Percentiles rank a stretch among this genome's conserved stretches.
These are phyloP conservation scores for Theileria orientalis DNA, from an alignment of 169 alveolate species.

Conservation along the genomic window DNA sequence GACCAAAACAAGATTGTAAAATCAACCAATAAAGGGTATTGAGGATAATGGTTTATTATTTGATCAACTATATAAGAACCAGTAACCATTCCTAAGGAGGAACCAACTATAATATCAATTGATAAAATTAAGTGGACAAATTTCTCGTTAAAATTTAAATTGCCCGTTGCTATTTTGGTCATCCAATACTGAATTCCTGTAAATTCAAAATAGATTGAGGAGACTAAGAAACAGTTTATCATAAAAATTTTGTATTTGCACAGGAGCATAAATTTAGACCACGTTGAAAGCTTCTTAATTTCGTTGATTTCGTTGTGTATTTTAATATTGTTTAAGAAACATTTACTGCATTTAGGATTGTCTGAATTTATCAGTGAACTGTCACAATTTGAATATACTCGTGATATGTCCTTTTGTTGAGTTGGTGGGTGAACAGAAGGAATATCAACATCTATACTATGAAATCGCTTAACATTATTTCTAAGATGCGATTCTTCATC, in stretches of 20 bases:
- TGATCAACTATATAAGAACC: constrained; percentile 82
- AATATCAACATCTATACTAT: too few relatives aligned
- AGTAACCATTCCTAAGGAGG: constrained; percentile 79
- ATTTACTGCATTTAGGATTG: background rate
- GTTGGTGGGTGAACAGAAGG: too few relatives aligned
- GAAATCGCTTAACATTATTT: too few relatives aligned
- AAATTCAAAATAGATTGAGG: constrained; percentile 76
- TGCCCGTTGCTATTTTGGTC: constrained; percentile 72
- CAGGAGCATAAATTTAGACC: background rate
- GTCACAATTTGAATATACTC: background rate
- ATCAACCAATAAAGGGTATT: constrained; percentile 7
- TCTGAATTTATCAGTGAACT: background rate
- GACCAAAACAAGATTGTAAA: constrained; percentile 30
- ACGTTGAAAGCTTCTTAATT: background rate
- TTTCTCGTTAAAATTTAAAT: constrained; percentile 53
- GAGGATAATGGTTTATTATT: constrained; percentile 74
- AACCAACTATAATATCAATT: constrained; percentile 80
- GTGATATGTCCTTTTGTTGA: background rate
- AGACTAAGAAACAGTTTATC: constrained; percentile 66
- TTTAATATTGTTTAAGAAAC: background rate
- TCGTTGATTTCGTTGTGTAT: background rate
- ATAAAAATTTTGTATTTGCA: constrained; percentile 66
- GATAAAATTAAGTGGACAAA: constrained; percentile 69
- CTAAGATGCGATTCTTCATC: too few relatives aligned
- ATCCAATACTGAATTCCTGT: constrained; percentile 89